Evolutionary conservation across 73 alveolate species (phyloP).

Genomic region (Breviolum minutum): DNA sequence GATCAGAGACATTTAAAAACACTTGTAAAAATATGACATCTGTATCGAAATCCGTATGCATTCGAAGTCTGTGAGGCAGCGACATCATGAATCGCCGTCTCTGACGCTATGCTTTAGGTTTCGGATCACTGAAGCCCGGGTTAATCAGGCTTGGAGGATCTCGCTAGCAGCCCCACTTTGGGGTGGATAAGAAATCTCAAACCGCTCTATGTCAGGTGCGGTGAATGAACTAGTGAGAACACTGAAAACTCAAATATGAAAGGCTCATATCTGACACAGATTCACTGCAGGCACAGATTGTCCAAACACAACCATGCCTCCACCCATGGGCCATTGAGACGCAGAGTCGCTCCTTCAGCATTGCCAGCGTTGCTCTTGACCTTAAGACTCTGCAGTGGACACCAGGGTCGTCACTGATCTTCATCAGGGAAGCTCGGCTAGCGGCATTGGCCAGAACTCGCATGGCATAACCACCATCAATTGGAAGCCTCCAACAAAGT

Average conservation of each 20-base stretch:
- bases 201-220: background rate
- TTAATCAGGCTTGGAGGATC: no score
- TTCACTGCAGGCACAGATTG: no score
- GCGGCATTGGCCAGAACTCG: conserved; percentile 77
- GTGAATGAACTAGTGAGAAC: background rate
- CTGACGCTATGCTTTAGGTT: no score
- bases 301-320: background rate
- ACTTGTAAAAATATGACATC: no score
- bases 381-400: background rate
- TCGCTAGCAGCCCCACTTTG: no score
- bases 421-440: background rate
- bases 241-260: background rate
- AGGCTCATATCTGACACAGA: conserved; percentile 10
- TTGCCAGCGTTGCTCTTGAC: conserved; percentile 7
- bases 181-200: no score
- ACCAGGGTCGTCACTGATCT: background rate
- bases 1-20: no score
- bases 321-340: conserved; percentile 83
- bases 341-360: conserved; percentile 30
- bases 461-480: conserved; percentile 58
- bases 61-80: no score
- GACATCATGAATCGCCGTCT: no score
- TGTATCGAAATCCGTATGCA: no score
- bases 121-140: no score
- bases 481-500: conserved; percentile 60